Evolutionary conservation across 805 yeast genomes (phyloP), one percentile per base, ranked within the genome.

Genomic region (Nakazawaea populi): DNA sequence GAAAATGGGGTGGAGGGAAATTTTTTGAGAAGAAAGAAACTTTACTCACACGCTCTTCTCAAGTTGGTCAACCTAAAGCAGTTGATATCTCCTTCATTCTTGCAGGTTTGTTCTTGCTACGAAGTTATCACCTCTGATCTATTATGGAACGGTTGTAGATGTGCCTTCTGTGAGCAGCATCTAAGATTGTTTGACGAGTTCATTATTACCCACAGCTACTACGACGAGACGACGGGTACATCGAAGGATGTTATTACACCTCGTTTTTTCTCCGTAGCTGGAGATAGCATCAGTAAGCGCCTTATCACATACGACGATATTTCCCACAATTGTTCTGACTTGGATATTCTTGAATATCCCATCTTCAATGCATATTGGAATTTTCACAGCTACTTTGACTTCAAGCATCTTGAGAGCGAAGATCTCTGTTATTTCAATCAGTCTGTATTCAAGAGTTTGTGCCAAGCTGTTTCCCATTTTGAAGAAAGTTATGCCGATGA

Each of bases 111-210:
- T 24, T 71, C 89, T 0, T 79, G 88, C 54, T 87, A 85, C 61
- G 95, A 87, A 56, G 83, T 83, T 51, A 62, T 83, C 6, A 80
- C 82, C 60, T 85, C 88, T 44, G 86, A 83, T 54, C 55, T 87
- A 47, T 63, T 87, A 28, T 87, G 92, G 91, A 86, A 85, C 60
- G 92, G 92, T 0, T 86, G 92, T 62, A 74, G 73, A 38, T 87
- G 95, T 60, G 54, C 56, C 1, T 77, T 73, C 55, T 87, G 95
- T 58, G 49, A 51, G 4, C 66, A 67, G 11, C 68, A 67, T 48
- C 63, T 86, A 28, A 75, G 75, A 0, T 55, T 76, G 9, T 70
- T 82, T 46, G 95, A 87, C 57, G 71, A 76, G 12, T 85, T 74
- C 56, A 63, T 86, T 45, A 76, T 83, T 75, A 73, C 77, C 45